These are phyloP conservation scores for Oryza officinalis DNA, from an alignment of 176 grass and related monocot species.

Conservation along the genomic window DNA sequence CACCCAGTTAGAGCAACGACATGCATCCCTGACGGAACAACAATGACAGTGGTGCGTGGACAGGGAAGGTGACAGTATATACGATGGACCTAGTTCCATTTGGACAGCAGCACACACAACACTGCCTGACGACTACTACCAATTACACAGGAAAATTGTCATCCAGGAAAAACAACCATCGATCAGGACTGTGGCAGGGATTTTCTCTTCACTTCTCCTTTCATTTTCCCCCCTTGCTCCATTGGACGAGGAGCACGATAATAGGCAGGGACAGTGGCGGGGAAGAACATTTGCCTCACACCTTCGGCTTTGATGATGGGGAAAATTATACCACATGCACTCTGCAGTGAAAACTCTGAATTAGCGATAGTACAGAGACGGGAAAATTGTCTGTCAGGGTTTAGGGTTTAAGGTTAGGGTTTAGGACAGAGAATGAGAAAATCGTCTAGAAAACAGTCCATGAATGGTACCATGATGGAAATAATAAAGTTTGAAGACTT, in stretches of 20 bases:
- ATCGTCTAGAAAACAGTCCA: not conserved
- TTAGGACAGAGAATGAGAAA: not conserved
- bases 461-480: not conserved
- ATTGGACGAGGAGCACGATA: conserved; percentile 50
- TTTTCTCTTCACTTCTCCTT: not conserved
- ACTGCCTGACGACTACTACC: not conserved
- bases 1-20: not conserved
- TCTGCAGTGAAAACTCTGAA: conserved; percentile 39
- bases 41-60: not conserved
- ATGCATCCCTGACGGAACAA: not conserved
- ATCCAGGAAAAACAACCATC: not conserved
- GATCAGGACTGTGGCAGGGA: not conserved
- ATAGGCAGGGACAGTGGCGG: conserved; percentile 83
- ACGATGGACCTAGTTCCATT: not conserved
- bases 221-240: not conserved
- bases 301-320: conserved; percentile 98
- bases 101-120: not conserved
- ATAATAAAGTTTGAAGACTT: not conserved
- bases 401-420: not conserved
- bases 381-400: not conserved
- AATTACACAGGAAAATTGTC: not conserved
- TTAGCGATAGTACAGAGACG: not conserved
- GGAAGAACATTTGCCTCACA: conserved; percentile 98
- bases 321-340: conserved; percentile 88
- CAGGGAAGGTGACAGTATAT: not conserved